These are phyloP conservation scores for Barnettozyma populi DNA, from an alignment of 805 yeast genomes.

Conservation along the genomic window DNA sequence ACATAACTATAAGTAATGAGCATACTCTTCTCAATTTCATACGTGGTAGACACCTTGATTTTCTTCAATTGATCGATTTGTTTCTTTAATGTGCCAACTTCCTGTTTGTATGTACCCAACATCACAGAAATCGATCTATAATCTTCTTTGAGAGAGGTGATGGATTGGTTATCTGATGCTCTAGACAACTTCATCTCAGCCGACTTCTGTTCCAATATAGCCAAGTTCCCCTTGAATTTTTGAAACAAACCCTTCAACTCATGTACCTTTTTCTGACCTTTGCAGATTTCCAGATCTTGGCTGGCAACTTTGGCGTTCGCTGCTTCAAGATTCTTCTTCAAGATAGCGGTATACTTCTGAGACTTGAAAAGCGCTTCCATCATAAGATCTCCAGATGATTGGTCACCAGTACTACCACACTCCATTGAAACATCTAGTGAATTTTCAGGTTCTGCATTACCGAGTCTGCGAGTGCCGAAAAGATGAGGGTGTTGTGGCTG, in stretches of 20 bases:
- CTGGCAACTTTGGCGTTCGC: conserved; percentile 24
- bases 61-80: conserved; percentile 24
- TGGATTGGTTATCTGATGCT: conserved; percentile 15
- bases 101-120: conserved; percentile 20
- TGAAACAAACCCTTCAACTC: conserved; percentile 21
- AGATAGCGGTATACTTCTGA: conserved; percentile 30
- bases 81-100: conserved; percentile 19
- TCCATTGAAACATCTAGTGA: neutral
- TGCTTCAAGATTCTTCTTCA: conserved; percentile 29
- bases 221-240: conserved; percentile 21
- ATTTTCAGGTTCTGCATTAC: neutral
- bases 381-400: conserved; percentile 31
- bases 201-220: conserved; percentile 21
- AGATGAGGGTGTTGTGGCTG: neutral
- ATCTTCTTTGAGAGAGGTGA: conserved; percentile 24
- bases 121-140: conserved; percentile 15
- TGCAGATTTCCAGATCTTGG: conserved; percentile 23
- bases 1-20: neutral
- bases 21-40: conserved; percentile 22
- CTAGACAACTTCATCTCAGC: conserved; percentile 22
- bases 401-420: conserved; percentile 1
- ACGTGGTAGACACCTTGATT: conserved; percentile 17
- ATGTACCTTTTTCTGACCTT: conserved; percentile 20
- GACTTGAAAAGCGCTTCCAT: conserved; percentile 36
- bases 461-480: neutral